These are phyloP conservation scores for Sarocladium oryzae DNA, from an alignment of 2,329 filamentous ascomycete species.

Conservation along the genomic window DNA sequence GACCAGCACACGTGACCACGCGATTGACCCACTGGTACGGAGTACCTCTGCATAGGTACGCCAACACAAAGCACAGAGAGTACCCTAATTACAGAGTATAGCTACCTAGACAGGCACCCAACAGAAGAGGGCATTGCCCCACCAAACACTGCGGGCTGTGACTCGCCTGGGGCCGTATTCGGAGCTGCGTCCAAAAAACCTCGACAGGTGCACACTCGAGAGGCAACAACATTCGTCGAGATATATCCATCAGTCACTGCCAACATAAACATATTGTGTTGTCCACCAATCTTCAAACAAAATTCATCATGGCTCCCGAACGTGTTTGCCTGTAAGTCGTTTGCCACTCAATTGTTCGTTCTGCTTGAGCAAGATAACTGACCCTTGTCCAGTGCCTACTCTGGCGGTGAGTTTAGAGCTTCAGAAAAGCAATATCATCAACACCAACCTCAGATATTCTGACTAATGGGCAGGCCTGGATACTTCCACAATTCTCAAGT, in stretches of 20 bases:
- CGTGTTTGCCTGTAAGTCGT: conserved; percentile 18
- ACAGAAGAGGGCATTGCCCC: not conserved
- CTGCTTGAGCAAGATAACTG: conserved; percentile 6
- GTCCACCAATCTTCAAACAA: conserved; percentile 8
- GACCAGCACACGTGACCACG: no score
- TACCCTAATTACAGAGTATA: no score
- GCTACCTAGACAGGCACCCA: no score
- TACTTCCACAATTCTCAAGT: conserved; percentile 15
- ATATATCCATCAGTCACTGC: not conserved
- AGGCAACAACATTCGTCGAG: not conserved
- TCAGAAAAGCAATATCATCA: not conserved
- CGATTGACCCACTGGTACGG: no score
- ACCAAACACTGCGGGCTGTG: not conserved
- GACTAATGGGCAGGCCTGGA: conserved; percentile 14
- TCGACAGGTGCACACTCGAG: not conserved
- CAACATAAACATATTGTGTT: not conserved
- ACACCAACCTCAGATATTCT: conserved; percentile 9
- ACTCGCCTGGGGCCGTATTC: not conserved
- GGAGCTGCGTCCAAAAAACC: not conserved
- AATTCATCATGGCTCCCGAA: conserved; percentile 15
- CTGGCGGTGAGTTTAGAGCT: conserved; percentile 15
- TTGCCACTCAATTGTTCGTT: not conserved
- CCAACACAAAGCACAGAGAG: no score
- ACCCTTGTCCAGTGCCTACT: conserved; percentile 17
- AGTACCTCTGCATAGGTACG: no score